Percentiles rank a stretch among this genome's conserved stretches.
These are phyloP conservation scores for Drosera capensis DNA, from an alignment of 148 eudicot genomes.

Conservation along the genomic window DNA sequence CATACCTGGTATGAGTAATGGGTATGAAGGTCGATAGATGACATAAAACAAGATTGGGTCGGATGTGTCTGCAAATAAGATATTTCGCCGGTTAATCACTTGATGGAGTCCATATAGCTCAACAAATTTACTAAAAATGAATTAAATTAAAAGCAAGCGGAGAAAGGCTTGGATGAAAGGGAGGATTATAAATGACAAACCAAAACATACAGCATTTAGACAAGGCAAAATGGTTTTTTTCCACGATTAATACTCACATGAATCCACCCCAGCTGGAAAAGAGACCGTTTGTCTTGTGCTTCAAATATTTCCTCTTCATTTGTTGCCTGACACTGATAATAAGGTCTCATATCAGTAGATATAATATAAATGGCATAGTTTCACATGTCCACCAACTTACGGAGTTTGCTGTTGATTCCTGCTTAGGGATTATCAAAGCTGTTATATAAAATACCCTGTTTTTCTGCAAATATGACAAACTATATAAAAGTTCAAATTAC, in stretches of 20 bases:
- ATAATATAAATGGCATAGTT: constrained; percentile 5
- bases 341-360: constrained; percentile 3
- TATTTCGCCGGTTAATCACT: background rate
- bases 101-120: background rate
- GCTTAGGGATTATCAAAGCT: constrained; percentile 91
- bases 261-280: constrained; percentile 95
- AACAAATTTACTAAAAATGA: background rate
- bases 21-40: constrained; percentile 95
- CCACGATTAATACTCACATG: constrained; percentile 48
- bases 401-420: constrained; percentile 81
- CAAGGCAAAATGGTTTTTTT: background rate
- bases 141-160: no score
- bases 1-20: constrained; percentile 93
- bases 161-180: no score
- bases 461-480: constrained; percentile 32
- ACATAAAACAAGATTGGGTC: constrained; percentile 98
- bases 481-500: background rate
- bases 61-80: constrained; percentile 70
- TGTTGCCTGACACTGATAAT: constrained; percentile 79
- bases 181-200: no score
- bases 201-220: background rate
- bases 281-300: constrained; percentile 81
- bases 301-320: constrained; percentile 99
- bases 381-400: constrained; percentile 28
- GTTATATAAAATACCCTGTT: constrained; percentile 71